phyloP scores from a whole-genome alignment of 2,329 filamentous ascomycete species.

The Huntiella moniliformis region DNA sequence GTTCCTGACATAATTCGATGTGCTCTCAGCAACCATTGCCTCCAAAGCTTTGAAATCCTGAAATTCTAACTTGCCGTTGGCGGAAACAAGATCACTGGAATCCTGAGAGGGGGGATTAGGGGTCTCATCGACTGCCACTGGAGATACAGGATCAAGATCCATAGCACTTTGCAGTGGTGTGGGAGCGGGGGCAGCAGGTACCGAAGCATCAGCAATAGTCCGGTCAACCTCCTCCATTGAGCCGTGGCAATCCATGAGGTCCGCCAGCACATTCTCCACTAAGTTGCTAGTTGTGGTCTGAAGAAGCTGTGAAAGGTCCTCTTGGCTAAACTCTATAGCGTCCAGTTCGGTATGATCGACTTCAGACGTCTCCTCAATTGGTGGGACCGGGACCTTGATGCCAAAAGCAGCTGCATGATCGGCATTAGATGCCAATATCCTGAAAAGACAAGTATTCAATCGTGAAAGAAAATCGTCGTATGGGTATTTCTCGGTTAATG shows the following conservation, averaged over 20 bases:
- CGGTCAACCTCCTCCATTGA: constrained; percentile 12
- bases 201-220: constrained; percentile 9
- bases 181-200: constrained; percentile 7
- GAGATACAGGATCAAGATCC: constrained; percentile 16
- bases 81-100: constrained; percentile 16
- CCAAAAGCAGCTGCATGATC: constrained; percentile 21
- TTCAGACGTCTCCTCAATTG: constrained; percentile 18
- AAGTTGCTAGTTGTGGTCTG: constrained; percentile 24
- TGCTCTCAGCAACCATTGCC: constrained; percentile 26
- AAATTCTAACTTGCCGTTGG: constrained; percentile 11
- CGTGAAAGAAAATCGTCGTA: constrained; percentile 19
- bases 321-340: constrained; percentile 16
- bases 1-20: constrained; percentile 26
- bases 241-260: constrained; percentile 13
- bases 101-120: constrained; percentile 13
- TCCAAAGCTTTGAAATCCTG: constrained; percentile 26
- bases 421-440: constrained; percentile 18
- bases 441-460: constrained; percentile 19
- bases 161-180: constrained; percentile 13
- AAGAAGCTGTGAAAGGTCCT: constrained; percentile 25
- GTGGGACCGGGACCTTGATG: constrained; percentile 18
- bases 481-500: constrained; percentile 15
- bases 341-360: constrained; percentile 13
- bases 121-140: constrained; percentile 3
- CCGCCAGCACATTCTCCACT: constrained; percentile 23